Percentiles rank a stretch among this genome's conserved stretches.
Conservation (phyloP, 148 eudicot species). For the Euryodendron excelsum region DNA sequence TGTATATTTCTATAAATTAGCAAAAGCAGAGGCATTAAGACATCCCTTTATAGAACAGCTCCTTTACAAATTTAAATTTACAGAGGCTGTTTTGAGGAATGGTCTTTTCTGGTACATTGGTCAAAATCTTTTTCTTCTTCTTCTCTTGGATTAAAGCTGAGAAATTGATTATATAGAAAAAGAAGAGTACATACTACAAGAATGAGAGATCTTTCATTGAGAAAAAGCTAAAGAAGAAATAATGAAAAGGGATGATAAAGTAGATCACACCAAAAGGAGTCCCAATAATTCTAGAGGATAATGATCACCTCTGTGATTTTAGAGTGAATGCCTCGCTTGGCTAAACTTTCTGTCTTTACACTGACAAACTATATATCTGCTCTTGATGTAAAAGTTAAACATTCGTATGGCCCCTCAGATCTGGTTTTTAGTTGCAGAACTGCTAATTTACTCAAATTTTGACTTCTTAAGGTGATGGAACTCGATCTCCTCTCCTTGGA, state of each 20-base stretch:
- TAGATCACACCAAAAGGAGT: neutral
- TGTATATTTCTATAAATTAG: neutral
- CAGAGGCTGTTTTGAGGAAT: neutral
- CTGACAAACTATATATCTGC: neutral
- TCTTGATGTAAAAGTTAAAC: neutral
- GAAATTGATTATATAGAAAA: neutral
- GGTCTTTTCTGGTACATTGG: neutral
- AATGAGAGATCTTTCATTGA: neutral
- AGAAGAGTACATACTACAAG: neutral
- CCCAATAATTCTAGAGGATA: neutral
- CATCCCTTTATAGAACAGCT: neutral
- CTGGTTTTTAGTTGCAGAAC: neutral
- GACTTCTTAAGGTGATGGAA: constrained; percentile 72
- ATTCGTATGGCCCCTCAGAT: neutral
- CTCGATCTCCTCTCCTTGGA: constrained; percentile 87
- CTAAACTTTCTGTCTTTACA: neutral
- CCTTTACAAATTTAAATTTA: neutral
- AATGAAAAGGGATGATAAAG: neutral
- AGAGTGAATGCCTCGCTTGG: neutral
- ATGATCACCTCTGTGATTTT: neutral
- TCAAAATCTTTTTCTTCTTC: no score
- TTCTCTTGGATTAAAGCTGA: neutral
- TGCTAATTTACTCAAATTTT: constrained; percentile 8
- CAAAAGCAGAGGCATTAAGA: neutral
- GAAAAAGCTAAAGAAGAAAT: neutral